Evolutionary conservation across 1,139 yeast species (phyloP), one percentile per base, ranked within the genome.

Genomic region (Geotrichum candidum): DNA sequence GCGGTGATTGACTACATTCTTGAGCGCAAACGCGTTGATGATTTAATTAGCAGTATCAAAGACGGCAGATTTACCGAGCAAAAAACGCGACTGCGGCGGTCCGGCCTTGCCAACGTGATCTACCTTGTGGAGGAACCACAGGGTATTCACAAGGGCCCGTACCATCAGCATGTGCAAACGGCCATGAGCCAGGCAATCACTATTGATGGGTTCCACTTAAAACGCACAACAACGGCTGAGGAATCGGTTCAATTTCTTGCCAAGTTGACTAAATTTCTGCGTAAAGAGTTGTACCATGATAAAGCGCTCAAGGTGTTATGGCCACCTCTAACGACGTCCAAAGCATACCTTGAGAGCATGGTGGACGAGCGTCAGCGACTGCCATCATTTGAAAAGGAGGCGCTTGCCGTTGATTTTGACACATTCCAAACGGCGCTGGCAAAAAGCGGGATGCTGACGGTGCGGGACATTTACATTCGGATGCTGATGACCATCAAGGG

Each of bases 41-140:
- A 95, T 77, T 80, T 95, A 69, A 87, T 88, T 0, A 72, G 80
- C 56, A 89, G 97, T 59, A 91, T 95, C 54, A 81, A 82, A 65
- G 99, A 94, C 74, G 97, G 97, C 2, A 78, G 99, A 59, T 92
- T 75, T 61, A 68, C 66, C 22, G 99, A 94, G 72, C 99, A 94
- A 71, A 92, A 94, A 71, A 77, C 80, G 31, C 80, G 99, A 60
- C 77, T 94, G 63, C 81, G 80, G 58, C 82, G 85, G 70, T 82
- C 95, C 0, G 90, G 88, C 0, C 77, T 92, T 72, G 78, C 78
- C 41, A 82, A 88, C 67, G 82, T 86, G 54, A 87, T 85, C 67
- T 95, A 94, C 68, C 73, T 95, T 15, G 83, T 95, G n/a, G 99
- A 95, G 72, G 96, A 90, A 65, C 82, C 82, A 2, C 80, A 82